Evolutionary conservation across 1,284 basidiomycete species (phyloP).

Genomic region (Pseudozyma thailandica): DNA sequence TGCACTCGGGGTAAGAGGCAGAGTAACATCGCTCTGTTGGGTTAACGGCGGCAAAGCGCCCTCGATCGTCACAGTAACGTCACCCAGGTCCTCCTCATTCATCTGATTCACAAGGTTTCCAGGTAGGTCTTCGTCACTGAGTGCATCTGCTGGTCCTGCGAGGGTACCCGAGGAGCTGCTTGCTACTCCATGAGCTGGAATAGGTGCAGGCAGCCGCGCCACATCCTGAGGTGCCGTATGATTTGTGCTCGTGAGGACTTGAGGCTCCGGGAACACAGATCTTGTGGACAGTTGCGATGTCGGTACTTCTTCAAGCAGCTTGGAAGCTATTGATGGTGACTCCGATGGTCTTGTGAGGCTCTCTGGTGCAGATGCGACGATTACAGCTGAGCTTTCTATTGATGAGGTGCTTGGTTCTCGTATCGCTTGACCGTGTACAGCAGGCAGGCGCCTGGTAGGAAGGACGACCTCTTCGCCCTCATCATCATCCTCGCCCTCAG

Average conservation of each 20-base stretch:
- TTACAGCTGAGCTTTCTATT: too few species aligned
- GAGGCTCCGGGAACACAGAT: too few species aligned
- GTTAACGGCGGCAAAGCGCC: neutral
- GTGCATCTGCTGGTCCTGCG: too few species aligned
- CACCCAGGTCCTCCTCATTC: neutral
- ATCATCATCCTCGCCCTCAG: neutral
- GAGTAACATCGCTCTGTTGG: slow-evolving; percentile 13
- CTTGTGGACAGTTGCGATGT: too few species aligned
- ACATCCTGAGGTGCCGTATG: too few species aligned
- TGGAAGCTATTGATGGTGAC: too few species aligned
- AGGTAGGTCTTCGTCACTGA: neutral
- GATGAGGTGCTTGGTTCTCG: neutral
- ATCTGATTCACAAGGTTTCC: neutral
- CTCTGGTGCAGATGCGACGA: neutral
- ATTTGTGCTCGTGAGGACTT: too few species aligned
- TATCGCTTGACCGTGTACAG: neutral
- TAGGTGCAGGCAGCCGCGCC: too few species aligned
- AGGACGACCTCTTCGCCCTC: slow-evolving; percentile 10
- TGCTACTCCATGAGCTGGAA: too few species aligned
- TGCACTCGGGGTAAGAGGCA: slow-evolving; percentile 5
- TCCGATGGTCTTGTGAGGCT: too few species aligned
- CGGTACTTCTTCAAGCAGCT: too few species aligned
- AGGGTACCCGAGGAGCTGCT: too few species aligned
- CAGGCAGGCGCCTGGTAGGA: slow-evolving; percentile 1
- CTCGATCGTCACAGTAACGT: neutral